Conservation (phyloP, 768 basidiomycete species). For the Lactifluus piperatus region DNA sequence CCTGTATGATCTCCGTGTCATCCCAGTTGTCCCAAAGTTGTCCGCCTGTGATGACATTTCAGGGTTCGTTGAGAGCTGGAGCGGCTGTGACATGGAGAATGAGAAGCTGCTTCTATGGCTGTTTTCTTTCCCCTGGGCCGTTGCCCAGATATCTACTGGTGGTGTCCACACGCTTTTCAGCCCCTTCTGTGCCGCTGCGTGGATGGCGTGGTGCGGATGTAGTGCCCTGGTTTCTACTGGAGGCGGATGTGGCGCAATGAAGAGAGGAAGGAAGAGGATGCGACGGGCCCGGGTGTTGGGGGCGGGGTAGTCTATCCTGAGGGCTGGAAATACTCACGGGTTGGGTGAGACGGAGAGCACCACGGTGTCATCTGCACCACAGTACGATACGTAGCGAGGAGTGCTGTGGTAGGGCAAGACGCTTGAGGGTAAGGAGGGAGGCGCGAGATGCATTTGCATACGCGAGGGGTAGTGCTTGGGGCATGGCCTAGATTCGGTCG, state of each 20-base stretch:
- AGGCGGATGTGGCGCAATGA: conserved; percentile 17
- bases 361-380: conserved; percentile 73
- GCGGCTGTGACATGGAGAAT: conserved; percentile 32
- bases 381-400: conserved; percentile 78
- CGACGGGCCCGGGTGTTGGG: conserved; percentile 22
- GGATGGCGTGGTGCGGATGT: not conserved
- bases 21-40: conserved; percentile 49
- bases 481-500: conserved; percentile 69
- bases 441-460: conserved; percentile 62
- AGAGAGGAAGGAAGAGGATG: conserved; percentile 21
- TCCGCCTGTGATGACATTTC: conserved; percentile 33
- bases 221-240: not conserved
- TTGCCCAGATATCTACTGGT: conserved; percentile 77
- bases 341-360: conserved; percentile 74
- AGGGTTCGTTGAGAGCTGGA: not conserved
- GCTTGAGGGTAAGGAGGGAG: conserved; percentile 64
- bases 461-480: conserved; percentile 46
- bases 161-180: conserved; percentile 45
- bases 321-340: conserved; percentile 79
- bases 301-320: conserved; percentile 74
- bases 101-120: conserved; percentile 50
- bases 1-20: too few relatives aligned
- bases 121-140: conserved; percentile 34
- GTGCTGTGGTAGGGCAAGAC: conserved; percentile 62
- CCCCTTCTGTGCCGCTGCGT: conserved; percentile 22